Evolutionary conservation across 2,329 filamentous ascomycete species (phyloP).

Genomic region (Pseudonectria foliicola): DNA sequence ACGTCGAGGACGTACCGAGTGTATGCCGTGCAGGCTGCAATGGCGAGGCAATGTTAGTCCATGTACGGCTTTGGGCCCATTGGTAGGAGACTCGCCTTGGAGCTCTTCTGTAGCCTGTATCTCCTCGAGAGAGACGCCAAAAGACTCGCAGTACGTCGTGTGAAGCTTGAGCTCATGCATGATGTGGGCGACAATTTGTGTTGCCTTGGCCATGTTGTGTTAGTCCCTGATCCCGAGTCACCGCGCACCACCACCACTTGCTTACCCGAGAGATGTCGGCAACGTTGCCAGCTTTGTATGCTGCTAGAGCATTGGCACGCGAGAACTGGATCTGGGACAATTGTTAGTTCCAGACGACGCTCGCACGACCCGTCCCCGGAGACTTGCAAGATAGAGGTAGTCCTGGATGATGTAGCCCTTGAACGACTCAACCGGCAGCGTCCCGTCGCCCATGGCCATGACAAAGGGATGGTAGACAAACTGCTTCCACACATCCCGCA

Average conservation of each 20-base stretch:
- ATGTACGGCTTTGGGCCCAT: no score
- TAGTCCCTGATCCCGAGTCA: neutral
- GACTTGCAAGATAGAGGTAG: conserved; percentile 73
- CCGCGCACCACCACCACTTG: no score
- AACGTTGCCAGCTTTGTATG: conserved; percentile 74
- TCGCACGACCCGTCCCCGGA: no score
- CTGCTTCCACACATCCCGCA: conserved; percentile 64
- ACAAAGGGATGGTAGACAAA: conserved; percentile 84
- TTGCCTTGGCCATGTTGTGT: conserved; percentile 21
- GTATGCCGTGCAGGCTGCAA: conserved; percentile 68
- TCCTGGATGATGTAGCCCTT: conserved; percentile 88
- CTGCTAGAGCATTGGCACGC: conserved; percentile 74
- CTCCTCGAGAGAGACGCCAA: conserved; percentile 67
- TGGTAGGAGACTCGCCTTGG: conserved; percentile 58
- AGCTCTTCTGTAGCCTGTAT: conserved; percentile 69
- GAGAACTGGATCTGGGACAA: conserved; percentile 68
- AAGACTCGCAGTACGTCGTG: conserved; percentile 71
- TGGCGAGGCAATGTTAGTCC: conserved; percentile 2
- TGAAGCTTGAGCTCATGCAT: conserved; percentile 75
- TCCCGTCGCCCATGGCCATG: conserved; percentile 65
- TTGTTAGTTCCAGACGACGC: neutral
- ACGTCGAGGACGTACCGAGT: conserved; percentile 83
- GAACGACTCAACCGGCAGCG: conserved; percentile 68
- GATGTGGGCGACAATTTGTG: conserved; percentile 65
- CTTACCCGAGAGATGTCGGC: conserved; percentile 63